Base-by-base conservation (phyloP, 768 basidiomycete species). In the Cantharellus anzutake region DNA sequence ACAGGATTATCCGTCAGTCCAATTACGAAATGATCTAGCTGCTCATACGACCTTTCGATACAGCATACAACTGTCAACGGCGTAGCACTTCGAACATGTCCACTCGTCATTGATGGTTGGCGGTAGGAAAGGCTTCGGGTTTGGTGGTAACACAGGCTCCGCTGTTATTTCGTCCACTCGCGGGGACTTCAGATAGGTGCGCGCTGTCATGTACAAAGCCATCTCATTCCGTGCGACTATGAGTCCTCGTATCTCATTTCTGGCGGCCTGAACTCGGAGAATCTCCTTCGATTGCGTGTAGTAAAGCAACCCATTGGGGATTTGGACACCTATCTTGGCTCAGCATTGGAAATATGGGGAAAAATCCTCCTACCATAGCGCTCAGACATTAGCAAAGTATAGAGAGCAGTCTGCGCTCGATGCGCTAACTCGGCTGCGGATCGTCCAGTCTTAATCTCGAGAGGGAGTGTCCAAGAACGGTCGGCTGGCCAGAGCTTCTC, bases 361-460 rank as follows among this genome's bases (percentile, higher is more conserved):
- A 56, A 50, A 42, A 50, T 50, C 5, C 5, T 37, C 20, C 16
- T 3, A 76, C 76, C 69, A 66, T 97, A 97, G n/a, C 94, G 79
- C 68, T 98, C 93, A 42, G 81, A 79, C 65, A 91, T 80, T 1
- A 99, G 76, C 3, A 98, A 73, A 1, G 91, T 94, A 69, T 99
- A 99, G 2, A 99, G 72, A 83, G 97, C 92, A 1, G 96, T 99
- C 70, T 99, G 96, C 0, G 96, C 96, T 42, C 96, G 84, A 70
- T 98, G 94, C 64, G 94, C 91, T 80, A 92, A 82, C 2, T 79
- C 78, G 0, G 80, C 83, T 4, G 78, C 73, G 0, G 83, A 72
- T 39, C 85, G 77, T 2, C 96, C 96, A 0, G 96, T 99, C 72
- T 99, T 99, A 71, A 99, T 89, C 70, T 99, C 96, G 58, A 99